Conservation (phyloP, 2,329 filamentous ascomycete species). For the Mycosphaerella arachidis region DNA sequence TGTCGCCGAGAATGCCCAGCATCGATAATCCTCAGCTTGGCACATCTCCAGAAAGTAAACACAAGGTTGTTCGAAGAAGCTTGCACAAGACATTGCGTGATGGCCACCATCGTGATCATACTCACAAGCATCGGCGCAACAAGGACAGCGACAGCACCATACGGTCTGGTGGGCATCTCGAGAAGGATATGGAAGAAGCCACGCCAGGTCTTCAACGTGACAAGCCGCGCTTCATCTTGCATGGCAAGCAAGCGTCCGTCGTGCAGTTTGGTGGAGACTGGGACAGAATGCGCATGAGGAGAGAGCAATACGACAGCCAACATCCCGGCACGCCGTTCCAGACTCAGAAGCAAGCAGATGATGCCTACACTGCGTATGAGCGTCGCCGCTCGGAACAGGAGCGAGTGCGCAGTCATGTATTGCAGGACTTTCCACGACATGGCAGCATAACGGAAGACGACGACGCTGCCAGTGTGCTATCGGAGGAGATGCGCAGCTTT, state of each 20-base stretch:
- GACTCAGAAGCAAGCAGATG: conserved; percentile 5
- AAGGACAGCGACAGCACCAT: conserved; percentile 65
- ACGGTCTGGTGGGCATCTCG: conserved; percentile 28
- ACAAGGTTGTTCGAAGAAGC: conserved; percentile 69
- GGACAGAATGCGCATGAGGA: conserved; percentile 34
- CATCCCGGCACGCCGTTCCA: conserved; percentile 7
- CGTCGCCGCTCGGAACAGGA: conserved; percentile 16
- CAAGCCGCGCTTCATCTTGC: conserved; percentile 86
- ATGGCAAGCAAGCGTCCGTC: conserved; percentile 96
- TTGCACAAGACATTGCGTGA: conserved; percentile 87
- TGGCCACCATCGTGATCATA: conserved; percentile 36
- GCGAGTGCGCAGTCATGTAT: conserved; percentile 14
- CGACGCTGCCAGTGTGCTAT: conserved; percentile 16
- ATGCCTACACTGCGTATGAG: conserved; percentile 7
- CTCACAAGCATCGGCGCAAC: conserved; percentile 68
- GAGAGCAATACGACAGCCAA: conserved; percentile 27
- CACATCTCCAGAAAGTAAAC: conserved; percentile 27
- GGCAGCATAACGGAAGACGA: conserved; percentile 7
- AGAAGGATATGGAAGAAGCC: conserved; percentile 36
- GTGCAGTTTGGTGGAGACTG: conserved; percentile 95
- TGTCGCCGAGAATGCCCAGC: conserved; percentile 3
- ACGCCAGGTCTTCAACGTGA: conserved; percentile 68
- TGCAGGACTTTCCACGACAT: conserved; percentile 8
- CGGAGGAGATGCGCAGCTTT: conserved; percentile 19
- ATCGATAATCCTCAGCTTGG: conserved; percentile 18